phyloP scores from a whole-genome alignment of 768 basidiomycete genomes.

The Trametes meyenii region DNA sequence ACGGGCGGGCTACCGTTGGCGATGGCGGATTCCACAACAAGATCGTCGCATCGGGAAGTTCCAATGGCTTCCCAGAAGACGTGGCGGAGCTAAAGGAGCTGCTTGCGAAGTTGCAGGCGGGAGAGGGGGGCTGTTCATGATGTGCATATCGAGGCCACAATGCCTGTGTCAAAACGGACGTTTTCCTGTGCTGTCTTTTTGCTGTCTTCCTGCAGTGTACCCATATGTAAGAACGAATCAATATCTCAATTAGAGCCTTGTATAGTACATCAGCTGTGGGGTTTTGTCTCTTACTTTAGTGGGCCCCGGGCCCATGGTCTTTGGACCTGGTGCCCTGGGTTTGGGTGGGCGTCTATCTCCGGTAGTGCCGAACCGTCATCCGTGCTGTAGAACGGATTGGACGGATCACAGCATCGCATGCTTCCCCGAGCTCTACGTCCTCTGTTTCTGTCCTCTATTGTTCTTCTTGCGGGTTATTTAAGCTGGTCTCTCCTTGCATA shows the following conservation, averaged over 20 bases:
- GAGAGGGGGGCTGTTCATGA: conserved; percentile 12
- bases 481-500: background rate
- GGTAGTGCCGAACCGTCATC: too few species aligned
- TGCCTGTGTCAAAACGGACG: background rate
- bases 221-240: background rate
- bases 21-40: conserved; percentile 54
- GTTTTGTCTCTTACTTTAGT: too few species aligned
- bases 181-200: background rate
- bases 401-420: too few species aligned
- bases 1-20: conserved; percentile 57
- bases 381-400: too few species aligned
- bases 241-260: background rate
- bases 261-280: background rate
- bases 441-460: background rate
- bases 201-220: conserved; percentile 2
- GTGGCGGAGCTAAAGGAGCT: conserved; percentile 70
- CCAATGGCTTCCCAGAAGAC: conserved; percentile 68
- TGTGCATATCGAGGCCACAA: background rate
- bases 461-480: background rate
- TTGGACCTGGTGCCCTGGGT: too few species aligned
- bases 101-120: conserved; percentile 44
- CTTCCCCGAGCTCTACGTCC: background rate
- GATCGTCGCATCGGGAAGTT: conserved; percentile 46
- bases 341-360: too few species aligned
- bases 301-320: too few species aligned